Evolutionary conservation across 2,329 filamentous ascomycete species (phyloP).

Genomic region (Lasiodiplodia sp.): DNA sequence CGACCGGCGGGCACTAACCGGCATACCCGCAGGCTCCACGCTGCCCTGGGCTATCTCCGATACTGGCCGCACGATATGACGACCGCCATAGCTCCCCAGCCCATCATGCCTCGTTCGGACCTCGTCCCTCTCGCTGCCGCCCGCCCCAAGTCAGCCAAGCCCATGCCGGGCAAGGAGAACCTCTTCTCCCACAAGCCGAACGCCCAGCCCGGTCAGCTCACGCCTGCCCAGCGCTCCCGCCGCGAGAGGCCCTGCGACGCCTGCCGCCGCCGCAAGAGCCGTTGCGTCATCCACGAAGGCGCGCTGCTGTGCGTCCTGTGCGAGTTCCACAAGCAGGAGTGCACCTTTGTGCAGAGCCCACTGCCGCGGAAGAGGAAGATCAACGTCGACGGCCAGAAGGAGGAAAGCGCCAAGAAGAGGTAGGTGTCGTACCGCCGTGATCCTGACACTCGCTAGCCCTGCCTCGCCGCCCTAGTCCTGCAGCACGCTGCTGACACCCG

Average conservation of each 20-base stretch:
- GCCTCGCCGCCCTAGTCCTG: background rate
- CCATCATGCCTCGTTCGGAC: conserved; percentile 53
- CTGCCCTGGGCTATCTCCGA: conserved; percentile 29
- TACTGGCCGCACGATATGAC: conserved; percentile 48
- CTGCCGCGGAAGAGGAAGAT: conserved; percentile 82
- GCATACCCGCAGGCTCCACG: conserved; percentile 26
- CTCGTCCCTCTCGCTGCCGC: conserved; percentile 56
- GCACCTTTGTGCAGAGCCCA: conserved; percentile 79
- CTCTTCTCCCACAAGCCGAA: conserved; percentile 47
- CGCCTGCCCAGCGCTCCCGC: conserved; percentile 47
- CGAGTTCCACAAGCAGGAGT: conserved; percentile 78
- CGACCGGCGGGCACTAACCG: conserved; percentile 24
- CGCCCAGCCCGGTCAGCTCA: conserved; percentile 41
- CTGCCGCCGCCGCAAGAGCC: conserved; percentile 75
- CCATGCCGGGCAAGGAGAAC: conserved; percentile 53
- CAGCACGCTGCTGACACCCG: conserved; percentile 22
- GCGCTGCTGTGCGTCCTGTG: conserved; percentile 77
- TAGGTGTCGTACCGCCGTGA: conserved; percentile 51
- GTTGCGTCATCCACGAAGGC: conserved; percentile 81
- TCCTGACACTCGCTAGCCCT: background rate
- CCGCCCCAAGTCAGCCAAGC: conserved; percentile 49
- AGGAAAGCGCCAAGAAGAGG: conserved; percentile 73
- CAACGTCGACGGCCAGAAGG: conserved; percentile 67
- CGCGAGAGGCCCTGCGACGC: conserved; percentile 64
- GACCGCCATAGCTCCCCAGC: conserved; percentile 57